A percentile compares a stretch with the other conserved stretches of the same genome.
phyloP scores from a whole-genome alignment of 352 stramenopile species.

The Phytophthora litchii region DNA sequence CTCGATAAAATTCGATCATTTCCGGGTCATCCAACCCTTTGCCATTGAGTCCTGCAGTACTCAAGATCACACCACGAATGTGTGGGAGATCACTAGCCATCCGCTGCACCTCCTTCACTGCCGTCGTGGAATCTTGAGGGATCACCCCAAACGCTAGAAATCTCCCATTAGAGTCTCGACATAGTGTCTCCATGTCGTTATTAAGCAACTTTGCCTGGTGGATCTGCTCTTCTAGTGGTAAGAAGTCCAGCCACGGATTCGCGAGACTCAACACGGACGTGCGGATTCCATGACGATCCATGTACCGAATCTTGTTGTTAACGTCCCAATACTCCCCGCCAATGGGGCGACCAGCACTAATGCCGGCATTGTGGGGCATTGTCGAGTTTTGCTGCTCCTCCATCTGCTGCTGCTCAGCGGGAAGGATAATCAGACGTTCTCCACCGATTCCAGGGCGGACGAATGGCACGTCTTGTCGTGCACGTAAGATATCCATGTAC shows the following conservation, averaged over 20 bases:
- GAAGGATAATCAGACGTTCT: constrained; percentile 68
- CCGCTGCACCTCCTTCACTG: constrained; percentile 45
- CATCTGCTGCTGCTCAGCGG: constrained; percentile 52
- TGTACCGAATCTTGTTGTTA: constrained; percentile 62
- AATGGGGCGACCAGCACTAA: constrained; percentile 57
- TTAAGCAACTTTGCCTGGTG: constrained; percentile 54
- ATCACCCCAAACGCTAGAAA: constrained; percentile 65
- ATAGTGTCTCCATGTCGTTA: constrained; percentile 61
- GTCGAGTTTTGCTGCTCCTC: constrained; percentile 18
- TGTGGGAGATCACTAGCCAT: constrained; percentile 38
- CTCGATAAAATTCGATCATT: constrained; percentile 63
- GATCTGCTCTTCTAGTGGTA: constrained; percentile 49
- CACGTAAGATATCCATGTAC: constrained; percentile 66
- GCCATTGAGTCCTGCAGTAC: constrained; percentile 57
- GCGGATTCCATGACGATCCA: constrained; percentile 68
- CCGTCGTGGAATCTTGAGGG: constrained; percentile 40
- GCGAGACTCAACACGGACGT: constrained; percentile 62
- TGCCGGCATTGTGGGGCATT: constrained; percentile 28
- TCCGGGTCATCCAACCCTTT: constrained; percentile 60
- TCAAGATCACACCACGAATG: constrained; percentile 58
- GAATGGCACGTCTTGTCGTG: constrained; percentile 51
- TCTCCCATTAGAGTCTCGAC: constrained; percentile 40
- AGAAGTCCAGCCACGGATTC: constrained; percentile 78
- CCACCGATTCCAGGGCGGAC: constrained; percentile 35
- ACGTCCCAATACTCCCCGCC: constrained; percentile 65